Conservation (phyloP, 495 filamentous ascomycete genomes). For the Schizothecium vesticola region DNA sequence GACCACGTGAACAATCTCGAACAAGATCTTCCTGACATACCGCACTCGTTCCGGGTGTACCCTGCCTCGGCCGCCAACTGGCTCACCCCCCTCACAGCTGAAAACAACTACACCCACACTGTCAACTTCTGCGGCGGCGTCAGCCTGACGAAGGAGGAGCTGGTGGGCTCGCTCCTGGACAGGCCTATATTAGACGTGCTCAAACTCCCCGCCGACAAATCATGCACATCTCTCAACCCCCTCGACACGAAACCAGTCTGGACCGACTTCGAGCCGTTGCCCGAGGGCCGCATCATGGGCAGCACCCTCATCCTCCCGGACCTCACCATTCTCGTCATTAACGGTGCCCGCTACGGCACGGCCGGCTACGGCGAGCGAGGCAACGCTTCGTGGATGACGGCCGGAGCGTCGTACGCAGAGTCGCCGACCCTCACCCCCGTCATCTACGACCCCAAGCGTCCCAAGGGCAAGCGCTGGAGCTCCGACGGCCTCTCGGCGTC, state of each 20-base stretch:
- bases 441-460: slow-evolving; percentile 10
- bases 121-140: slow-evolving; percentile 11
- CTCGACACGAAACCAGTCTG: slow-evolving; percentile 3
- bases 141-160: slow-evolving; percentile 6
- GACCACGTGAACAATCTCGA: slow-evolving; percentile 8
- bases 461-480: slow-evolving; percentile 8
- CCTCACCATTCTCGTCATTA: slow-evolving; percentile 8
- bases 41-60: slow-evolving; percentile 10
- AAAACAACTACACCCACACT: slow-evolving; percentile 10
- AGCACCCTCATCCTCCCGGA: slow-evolving; percentile 7
- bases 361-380: slow-evolving; percentile 1
- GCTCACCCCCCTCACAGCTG: slow-evolving; percentile 8
- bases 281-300: slow-evolving; percentile 11
- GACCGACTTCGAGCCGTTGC: slow-evolving; percentile 6
- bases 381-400: slow-evolving; percentile 5
- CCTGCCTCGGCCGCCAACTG: slow-evolving; percentile 6
- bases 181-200: slow-evolving; percentile 3
- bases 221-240: slow-evolving; percentile 3
- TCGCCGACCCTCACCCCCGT: slow-evolving; percentile 3
- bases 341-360: slow-evolving; percentile 1
- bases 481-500: slow-evolving; percentile 9
- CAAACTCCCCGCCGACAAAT: slow-evolving; percentile 2
- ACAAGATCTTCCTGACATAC: slow-evolving; percentile 6
- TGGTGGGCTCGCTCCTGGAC: neutral
- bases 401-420: slow-evolving; percentile 8